Base-by-base conservation (phyloP, 108 stramenopile genomes). In the Cyclostephanos tholiformis region DNA sequence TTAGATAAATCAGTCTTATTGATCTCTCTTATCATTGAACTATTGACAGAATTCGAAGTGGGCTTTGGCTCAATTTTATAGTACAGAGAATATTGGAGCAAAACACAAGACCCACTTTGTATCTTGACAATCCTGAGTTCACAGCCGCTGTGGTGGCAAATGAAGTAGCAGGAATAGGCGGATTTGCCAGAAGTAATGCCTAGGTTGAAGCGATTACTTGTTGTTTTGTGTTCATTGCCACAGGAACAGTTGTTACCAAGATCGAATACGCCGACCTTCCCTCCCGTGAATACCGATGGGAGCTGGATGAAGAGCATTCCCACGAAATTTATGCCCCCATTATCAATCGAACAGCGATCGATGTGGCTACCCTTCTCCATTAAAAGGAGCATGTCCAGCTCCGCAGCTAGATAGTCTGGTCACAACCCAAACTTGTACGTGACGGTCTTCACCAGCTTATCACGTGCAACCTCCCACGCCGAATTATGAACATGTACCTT, bases 341-440 rank as follows among this genome's bases (percentile, higher is more conserved):
- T 69, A 9, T 13, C 26, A 44, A 61, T 63, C 26, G 25, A 26
- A 13, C 68, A 71, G 27, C 69, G 25, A 9, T 65, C 69, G 32
- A 75, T 63, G 14, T 23, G 32, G 39, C 74, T 46, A 4, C 69
- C 74, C 30, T 70, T 69, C 59, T 70, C 69, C 10, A 75, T 70
- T 6, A 59, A 59, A 2, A 74, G 12, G 4, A 74, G n/a, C 16
- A 32, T 35, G 17, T 69, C 74, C n/a, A 75, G 27, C n/a, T 75
- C 58, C 26, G 59, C 68, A 38, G 60, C 35, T 26, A 75, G 30
- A 70, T 41, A 35, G 22, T 20, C 29, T 16, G 74, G 74, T 25
- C 13, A 0, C 9, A 75, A 39, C 9, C 74, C 74, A 0, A 75
- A 57, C 68, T 75, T 69, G 26, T 6, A 70, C 0, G 69, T 59